Conservation (phyloP, 1,284 basidiomycete species). For the Flammula alnicola region DNA sequence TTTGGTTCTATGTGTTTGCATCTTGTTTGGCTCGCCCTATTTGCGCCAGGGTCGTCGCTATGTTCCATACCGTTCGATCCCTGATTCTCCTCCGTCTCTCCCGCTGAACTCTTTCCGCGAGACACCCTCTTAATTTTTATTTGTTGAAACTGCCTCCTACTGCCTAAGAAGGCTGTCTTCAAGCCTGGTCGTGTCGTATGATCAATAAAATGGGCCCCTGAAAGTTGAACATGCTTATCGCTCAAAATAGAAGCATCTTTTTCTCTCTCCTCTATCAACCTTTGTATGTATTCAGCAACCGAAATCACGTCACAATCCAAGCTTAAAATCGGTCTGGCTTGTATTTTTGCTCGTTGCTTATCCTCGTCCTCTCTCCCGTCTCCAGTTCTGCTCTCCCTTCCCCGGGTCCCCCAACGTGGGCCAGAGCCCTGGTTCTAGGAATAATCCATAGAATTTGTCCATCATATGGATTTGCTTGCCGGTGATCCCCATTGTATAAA, state of each 20-base stretch:
- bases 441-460: constrained; percentile 4
- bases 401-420: constrained; percentile 1
- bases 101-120: not conserved
- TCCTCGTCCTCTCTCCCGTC: not conserved
- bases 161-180: too few relatives aligned
- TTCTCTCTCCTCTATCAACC: constrained; percentile 23
- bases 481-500: constrained; percentile 12
- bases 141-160: constrained; percentile 13
- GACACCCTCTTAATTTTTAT: not conserved
- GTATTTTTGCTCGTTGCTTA: not conserved
- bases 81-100: not conserved
- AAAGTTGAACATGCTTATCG: constrained; percentile 19
- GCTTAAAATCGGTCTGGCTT: constrained; percentile 16
- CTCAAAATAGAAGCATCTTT: constrained; percentile 34
- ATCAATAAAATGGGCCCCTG: too few relatives aligned
- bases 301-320: constrained; percentile 39
- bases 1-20: constrained; percentile 45
- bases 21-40: constrained; percentile 44
- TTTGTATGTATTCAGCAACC: constrained; percentile 29
- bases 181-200: too few relatives aligned
- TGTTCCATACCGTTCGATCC: constrained; percentile 20
- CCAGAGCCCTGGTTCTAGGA: too few relatives aligned
- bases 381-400: not conserved
- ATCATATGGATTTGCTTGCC: constrained; percentile 3
- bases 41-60: constrained; percentile 37